Evolutionary conservation across 208 protist species (phyloP).

Genomic region (Trypanosoma cruzi): DNA sequence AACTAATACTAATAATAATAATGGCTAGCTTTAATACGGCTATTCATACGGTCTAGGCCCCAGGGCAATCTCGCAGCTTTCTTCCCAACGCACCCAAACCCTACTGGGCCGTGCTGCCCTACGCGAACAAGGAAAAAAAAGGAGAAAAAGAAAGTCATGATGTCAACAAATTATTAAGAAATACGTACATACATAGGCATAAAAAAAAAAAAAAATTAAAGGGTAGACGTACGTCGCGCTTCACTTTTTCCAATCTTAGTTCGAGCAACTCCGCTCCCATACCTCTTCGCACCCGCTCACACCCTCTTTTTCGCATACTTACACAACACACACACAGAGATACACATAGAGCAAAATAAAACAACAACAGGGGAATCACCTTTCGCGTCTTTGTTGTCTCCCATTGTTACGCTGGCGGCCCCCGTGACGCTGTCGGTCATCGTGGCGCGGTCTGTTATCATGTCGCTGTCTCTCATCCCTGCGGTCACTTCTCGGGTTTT

Average conservation of each 20-base stretch:
- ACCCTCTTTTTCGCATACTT: no score
- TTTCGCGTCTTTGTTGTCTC: conserved; percentile 13
- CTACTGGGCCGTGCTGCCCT: neutral
- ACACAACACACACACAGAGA: neutral
- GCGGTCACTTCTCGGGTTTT: conserved; percentile 8
- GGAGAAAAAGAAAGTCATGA: neutral
- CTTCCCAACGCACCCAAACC: neutral
- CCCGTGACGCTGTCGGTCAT: conserved; percentile 10
- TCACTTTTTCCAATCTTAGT: neutral
- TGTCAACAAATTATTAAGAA: neutral
- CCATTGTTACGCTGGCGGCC: conserved; percentile 7
- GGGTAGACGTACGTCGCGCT: no score
- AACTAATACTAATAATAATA: neutral
- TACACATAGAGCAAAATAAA: neutral
- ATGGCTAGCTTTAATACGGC: no score
- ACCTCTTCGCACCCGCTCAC: neutral
- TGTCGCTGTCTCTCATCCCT: conserved; percentile 19
- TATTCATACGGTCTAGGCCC: neutral
- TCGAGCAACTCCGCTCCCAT: neutral
- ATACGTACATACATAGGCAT: neutral
- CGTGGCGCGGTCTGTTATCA: conserved; percentile 3
- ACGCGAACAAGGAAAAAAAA: neutral
- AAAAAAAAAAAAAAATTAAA: neutral
- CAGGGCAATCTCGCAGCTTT: neutral
- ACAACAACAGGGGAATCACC: neutral